phyloP scores from a whole-genome alignment of 192 early-diverging fungal species.

The Coemansia sp. region DNA sequence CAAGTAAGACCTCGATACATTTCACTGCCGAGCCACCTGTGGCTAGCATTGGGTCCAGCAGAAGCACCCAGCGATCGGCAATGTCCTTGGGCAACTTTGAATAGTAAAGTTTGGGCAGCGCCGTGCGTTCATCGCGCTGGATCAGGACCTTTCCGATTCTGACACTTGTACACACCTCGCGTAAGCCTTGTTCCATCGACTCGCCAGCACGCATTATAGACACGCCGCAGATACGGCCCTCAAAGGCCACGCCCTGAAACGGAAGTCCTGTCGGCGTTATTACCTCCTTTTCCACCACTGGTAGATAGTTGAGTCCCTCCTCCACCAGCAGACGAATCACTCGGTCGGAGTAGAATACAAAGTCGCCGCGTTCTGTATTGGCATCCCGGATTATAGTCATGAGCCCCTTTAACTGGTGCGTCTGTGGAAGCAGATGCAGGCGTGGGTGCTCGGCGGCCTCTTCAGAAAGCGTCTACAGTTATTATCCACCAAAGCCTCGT shows the following conservation, averaged over 20 bases:
- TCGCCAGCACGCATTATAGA: conserved; percentile 98
- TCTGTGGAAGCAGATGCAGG: conserved; percentile 68
- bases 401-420: conserved; percentile 73
- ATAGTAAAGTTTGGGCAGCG: conserved; percentile 87
- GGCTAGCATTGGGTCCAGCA: conserved; percentile 96
- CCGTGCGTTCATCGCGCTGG: conserved; percentile 93
- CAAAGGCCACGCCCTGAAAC: conserved; percentile 73
- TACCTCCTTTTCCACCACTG: conserved; percentile 76
- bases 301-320: conserved; percentile 91
- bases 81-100: conserved; percentile 90
- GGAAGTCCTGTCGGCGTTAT: conserved; percentile 74
- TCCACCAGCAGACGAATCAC: conserved; percentile 88
- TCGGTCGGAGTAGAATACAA: conserved; percentile 91
- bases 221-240: conserved; percentile 89
- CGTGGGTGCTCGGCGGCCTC: conserved; percentile 54
- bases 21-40: conserved; percentile 94
- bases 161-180: conserved; percentile 83
- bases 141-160: conserved; percentile 96
- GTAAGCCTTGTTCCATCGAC: conserved; percentile 82
- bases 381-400: conserved; percentile 85
- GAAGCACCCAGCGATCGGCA: conserved; percentile 72
- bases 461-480: conserved; percentile 27
- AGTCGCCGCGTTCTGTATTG: conserved; percentile 79
- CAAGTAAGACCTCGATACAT: conserved; percentile 84
- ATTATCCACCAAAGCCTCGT: too few species aligned